phyloP scores from a whole-genome alignment of 202 grass and related monocot species.

The Panicum hallii region DNA sequence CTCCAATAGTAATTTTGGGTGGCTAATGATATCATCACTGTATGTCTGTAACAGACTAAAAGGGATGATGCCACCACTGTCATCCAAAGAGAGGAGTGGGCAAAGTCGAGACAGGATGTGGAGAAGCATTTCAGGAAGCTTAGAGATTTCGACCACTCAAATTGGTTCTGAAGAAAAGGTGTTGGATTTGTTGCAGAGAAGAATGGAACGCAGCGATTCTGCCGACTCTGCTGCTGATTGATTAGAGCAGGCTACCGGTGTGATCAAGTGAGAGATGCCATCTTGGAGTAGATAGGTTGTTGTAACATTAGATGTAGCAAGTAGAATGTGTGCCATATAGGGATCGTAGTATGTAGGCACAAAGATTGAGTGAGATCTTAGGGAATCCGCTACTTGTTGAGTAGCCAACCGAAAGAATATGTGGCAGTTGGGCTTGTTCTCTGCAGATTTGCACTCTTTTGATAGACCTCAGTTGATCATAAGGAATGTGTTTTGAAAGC shows the following conservation, averaged over 20 bases:
- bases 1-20: conserved; percentile 14
- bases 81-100: conserved; percentile 77
- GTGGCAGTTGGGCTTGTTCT: neutral
- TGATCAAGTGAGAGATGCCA: neutral
- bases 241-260: neutral
- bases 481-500: neutral
- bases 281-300: conserved; percentile 1
- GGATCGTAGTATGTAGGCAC: neutral
- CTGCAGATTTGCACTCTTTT: neutral
- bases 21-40: neutral
- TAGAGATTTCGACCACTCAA: conserved; percentile 68
- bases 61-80: conserved; percentile 65
- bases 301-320: conserved; percentile 2
- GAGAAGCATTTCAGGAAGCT: conserved; percentile 88
- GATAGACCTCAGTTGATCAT: neutral
- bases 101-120: conserved; percentile 65
- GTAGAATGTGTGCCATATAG: neutral
- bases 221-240: neutral
- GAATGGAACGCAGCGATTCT: neutral
- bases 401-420: neutral
- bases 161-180: conserved; percentile 69
- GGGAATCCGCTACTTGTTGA: neutral
- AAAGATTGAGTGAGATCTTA: neutral
- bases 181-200: conserved; percentile 18
- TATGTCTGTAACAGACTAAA: conserved; percentile 53